Evolutionary conservation across 2,329 filamentous ascomycete genomes (phyloP).

Genomic region (Orbilia blumenaviensis): DNA sequence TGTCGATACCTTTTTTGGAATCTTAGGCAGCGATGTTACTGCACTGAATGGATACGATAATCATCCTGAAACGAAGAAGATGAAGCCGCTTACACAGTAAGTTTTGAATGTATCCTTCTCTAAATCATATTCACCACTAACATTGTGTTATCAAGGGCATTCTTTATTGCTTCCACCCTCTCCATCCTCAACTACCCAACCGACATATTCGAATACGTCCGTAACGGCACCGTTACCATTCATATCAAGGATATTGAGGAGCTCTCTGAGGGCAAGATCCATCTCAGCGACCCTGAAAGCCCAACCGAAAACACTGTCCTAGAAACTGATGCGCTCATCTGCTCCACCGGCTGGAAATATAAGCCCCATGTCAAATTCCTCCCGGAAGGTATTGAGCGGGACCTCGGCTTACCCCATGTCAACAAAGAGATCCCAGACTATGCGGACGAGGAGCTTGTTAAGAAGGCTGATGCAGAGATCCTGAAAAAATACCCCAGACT

Average conservation of each 20-base stretch:
- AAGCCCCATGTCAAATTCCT: slow-evolving; percentile 67
- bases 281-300: slow-evolving; percentile 61
- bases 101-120: background rate
- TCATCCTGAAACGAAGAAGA: slow-evolving; percentile 66
- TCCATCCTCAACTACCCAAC: slow-evolving; percentile 71
- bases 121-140: background rate
- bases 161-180: slow-evolving; percentile 68
- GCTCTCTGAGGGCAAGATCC: slow-evolving; percentile 64
- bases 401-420: slow-evolving; percentile 66
- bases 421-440: slow-evolving; percentile 57
- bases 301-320: slow-evolving; percentile 63
- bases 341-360: slow-evolving; percentile 69
- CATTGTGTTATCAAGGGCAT: slow-evolving; percentile 57
- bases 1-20: slow-evolving; percentile 21
- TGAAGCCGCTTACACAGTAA: slow-evolving; percentile 66
- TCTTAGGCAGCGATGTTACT: slow-evolving; percentile 68
- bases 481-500: slow-evolving; percentile 66
- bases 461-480: slow-evolving; percentile 67
- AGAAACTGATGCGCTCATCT: slow-evolving; percentile 66
- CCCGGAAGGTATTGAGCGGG: slow-evolving; percentile 63
- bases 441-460: slow-evolving; percentile 61
- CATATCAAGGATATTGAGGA: slow-evolving; percentile 66
- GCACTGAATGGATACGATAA: slow-evolving; percentile 67
- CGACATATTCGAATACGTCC: slow-evolving; percentile 69
- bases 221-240: slow-evolving; percentile 66